These are phyloP conservation scores for Coprinellus aureogranulatus DNA, from an alignment of 768 basidiomycete genomes.

Conservation along the genomic window DNA sequence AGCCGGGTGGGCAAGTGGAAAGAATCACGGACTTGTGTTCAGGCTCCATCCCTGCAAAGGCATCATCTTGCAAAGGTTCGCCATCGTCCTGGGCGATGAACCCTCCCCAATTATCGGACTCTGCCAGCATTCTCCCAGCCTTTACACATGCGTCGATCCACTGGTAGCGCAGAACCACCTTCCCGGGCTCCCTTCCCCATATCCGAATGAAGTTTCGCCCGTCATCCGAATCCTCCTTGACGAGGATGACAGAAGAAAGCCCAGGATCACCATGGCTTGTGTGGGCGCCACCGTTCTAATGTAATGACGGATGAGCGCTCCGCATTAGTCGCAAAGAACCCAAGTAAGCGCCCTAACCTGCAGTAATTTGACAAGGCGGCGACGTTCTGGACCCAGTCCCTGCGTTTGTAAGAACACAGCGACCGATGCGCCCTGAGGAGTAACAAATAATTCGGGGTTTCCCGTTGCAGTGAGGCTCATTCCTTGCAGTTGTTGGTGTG, in stretches of 20 bases:
- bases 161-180: constrained; percentile 48
- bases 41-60: constrained; percentile 19
- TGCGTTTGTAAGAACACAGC: constrained; percentile 58
- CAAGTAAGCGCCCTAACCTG: constrained; percentile 31
- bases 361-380: constrained; percentile 49
- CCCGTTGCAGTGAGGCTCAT: too few relatives aligned
- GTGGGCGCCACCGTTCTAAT: constrained; percentile 54
- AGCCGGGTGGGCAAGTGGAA: constrained; percentile 5
- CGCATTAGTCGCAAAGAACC: constrained; percentile 2
- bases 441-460: constrained; percentile 32
- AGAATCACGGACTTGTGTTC: constrained; percentile 41
- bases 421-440: constrained; percentile 40
- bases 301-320: not conserved
- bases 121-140: constrained; percentile 42
- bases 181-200: constrained; percentile 52
- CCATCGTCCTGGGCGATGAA: constrained; percentile 40
- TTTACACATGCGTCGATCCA: constrained; percentile 53
- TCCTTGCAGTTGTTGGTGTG: too few relatives aligned
- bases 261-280: constrained; percentile 51
- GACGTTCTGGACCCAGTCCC: constrained; percentile 45
- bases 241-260: constrained; percentile 56
- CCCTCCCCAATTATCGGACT: constrained; percentile 54
- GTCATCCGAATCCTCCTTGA: constrained; percentile 49
- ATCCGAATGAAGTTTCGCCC: constrained; percentile 58
- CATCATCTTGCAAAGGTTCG: constrained; percentile 35